Base-by-base conservation (phyloP, 495 filamentous ascomycete genomes). In the Penicillium longicatenatum region DNA sequence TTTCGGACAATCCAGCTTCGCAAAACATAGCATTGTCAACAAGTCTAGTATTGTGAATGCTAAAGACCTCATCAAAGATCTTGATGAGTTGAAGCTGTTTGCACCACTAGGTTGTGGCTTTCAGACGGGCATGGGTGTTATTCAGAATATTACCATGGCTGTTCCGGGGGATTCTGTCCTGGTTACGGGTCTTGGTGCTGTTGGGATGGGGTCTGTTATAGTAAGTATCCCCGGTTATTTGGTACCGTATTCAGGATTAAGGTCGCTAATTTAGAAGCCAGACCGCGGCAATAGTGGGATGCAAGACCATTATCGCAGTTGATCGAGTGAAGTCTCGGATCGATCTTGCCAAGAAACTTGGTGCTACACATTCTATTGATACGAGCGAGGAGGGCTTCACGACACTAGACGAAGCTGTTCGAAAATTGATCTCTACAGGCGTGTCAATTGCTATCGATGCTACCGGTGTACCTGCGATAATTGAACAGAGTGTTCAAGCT, bases 51-150 rank as follows among this genome's bases (percentile, higher is more conserved):
- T 70, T 0, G 69, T 78, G 1, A 70, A 66, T 39, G 70, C 67
- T 0, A 57, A 66, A 4, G 21, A 43, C 47, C 44, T 71, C 1
- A 42, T 69, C 20, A 21, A 45, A 8, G 48, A 52, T 16, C 52
- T 50, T 0, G 66, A 67, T 0, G 70, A 79, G 22, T 46, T 79
- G 8, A 66, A 60, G 20, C 48, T 78, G 0, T 77, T 70, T 21
- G 75, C 77, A 17, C 67, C 77, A 9, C 52, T 79, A 8, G 75
- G 75, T 0, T 79, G 75, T 57, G 74, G 77, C 1, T 70, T 78
- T 57, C 75, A 77, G 57, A 79, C 77, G 5, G 77, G 76, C 1
- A 64, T 69, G 33, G 74, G 73, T 3, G 70, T 70, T 0, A 61
- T 76, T 35, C 46, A 69, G 3, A 72, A 76, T 52, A 59, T 68